Evolutionary conservation across 257 asterid species (phyloP).

Genomic region (Solanum pinnatisectum): DNA sequence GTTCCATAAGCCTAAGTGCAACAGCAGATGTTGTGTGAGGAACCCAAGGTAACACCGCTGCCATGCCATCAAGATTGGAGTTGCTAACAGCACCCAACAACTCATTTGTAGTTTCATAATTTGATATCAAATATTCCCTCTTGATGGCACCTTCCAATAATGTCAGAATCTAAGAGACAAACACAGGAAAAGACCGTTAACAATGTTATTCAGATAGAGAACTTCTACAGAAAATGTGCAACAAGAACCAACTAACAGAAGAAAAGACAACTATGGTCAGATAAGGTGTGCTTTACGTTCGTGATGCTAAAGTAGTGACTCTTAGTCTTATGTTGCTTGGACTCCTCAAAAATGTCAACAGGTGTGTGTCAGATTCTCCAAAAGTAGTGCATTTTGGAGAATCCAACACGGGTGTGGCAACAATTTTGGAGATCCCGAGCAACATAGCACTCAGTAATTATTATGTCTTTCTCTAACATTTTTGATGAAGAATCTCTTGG

Average conservation of each 20-base stretch:
- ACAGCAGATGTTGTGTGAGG: constrained; percentile 75
- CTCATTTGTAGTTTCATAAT: constrained; percentile 50
- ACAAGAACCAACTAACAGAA: neutral
- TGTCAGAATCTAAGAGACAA: constrained; percentile 41
- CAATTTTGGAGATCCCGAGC: neutral
- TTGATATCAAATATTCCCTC: constrained; percentile 44
- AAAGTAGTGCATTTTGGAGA: neutral
- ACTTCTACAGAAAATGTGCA: neutral
- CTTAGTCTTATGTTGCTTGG: neutral
- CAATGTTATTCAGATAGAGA: neutral
- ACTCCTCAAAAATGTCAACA: neutral
- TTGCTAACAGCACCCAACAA: constrained; percentile 25
- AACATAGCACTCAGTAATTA: neutral
- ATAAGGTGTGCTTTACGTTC: neutral
- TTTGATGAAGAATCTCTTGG: neutral
- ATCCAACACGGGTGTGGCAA: neutral
- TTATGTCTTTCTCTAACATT: neutral
- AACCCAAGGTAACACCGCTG: constrained; percentile 66
- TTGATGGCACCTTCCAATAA: constrained; percentile 51
- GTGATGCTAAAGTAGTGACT: neutral
- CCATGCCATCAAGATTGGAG: constrained; percentile 18
- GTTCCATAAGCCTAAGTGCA: constrained; percentile 68
- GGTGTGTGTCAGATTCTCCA: neutral
- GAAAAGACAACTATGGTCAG: neutral
- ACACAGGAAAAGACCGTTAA: neutral